Conservation (phyloP, 2,329 filamentous ascomycete species). For the Aureobasidium leucospermi region DNA sequence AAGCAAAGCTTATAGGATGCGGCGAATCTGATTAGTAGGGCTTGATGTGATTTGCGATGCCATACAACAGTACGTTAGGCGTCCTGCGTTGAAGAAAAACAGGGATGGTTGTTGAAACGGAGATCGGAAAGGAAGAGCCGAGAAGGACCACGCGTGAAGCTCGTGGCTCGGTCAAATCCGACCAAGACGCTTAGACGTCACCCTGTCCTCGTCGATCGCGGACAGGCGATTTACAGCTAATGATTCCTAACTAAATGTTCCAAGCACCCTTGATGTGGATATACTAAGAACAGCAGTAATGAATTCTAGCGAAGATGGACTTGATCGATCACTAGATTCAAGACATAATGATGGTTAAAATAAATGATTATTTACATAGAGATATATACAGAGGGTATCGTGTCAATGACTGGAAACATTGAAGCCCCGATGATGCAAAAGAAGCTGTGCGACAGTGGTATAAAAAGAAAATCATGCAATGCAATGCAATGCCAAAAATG, state of each 20-base stretch:
- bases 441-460: neutral
- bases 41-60: neutral
- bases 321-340: too few relatives aligned
- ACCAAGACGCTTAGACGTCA: neutral
- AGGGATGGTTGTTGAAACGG: neutral
- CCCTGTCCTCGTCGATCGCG: too few relatives aligned
- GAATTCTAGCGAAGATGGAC: too few relatives aligned
- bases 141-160: neutral
- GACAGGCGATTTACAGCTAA: too few relatives aligned
- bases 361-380: neutral
- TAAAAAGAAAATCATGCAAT: neutral
- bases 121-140: neutral
- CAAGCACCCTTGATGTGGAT: too few relatives aligned
- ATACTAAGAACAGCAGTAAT: too few relatives aligned
- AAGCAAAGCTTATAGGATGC: neutral
- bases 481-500: neutral
- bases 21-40: too few relatives aligned
- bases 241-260: too few relatives aligned
- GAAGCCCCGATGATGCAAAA: neutral
- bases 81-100: neutral
- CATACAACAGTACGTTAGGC: neutral
- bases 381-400: neutral
- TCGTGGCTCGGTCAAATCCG: neutral
- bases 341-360: neutral
- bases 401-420: neutral